A percentile compares a stretch with the other conserved stretches of the same genome.
Conservation (phyloP, 2,329 filamentous ascomycete species). For the Hypomyces perniciosus region DNA sequence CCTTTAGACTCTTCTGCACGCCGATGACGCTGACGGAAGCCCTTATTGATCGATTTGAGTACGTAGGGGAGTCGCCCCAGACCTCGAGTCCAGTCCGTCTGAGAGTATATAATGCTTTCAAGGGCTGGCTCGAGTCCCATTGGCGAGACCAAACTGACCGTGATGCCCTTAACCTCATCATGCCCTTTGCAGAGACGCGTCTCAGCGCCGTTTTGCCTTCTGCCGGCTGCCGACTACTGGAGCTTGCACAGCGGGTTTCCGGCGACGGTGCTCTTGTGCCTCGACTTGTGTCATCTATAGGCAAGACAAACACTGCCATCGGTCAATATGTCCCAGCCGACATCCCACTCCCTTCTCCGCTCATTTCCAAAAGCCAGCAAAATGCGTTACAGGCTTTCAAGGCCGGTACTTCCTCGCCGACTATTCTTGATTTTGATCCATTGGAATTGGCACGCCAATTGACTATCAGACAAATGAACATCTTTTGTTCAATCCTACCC, state of each 20-base stretch:
- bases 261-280: constrained; percentile 72
- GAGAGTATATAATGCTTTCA: constrained; percentile 93
- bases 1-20: constrained; percentile 87
- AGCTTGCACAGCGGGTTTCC: constrained; percentile 73
- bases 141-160: constrained; percentile 82
- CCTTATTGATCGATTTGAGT: constrained; percentile 88
- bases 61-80: constrained; percentile 71
- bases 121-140: constrained; percentile 94
- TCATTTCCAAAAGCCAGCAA: constrained; percentile 70
- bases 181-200: constrained; percentile 70
- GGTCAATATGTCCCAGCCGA: constrained; percentile 66
- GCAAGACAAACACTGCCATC: constrained; percentile 75
- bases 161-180: constrained; percentile 67
- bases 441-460: constrained; percentile 87
- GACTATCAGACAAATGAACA: constrained; percentile 82
- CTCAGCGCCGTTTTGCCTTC: constrained; percentile 64
- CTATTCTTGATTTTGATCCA: constrained; percentile 84
- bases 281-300: constrained; percentile 76
- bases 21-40: constrained; percentile 72
- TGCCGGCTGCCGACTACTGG: constrained; percentile 73
- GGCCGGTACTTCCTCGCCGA: constrained; percentile 61
- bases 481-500: constrained; percentile 87
- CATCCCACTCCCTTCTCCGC: constrained; percentile 61
- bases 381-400: constrained; percentile 69
- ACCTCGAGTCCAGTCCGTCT: constrained; percentile 76